Conservation (phyloP, 495 filamentous ascomycete genomes). For the Lentithecium fluviatile region DNA sequence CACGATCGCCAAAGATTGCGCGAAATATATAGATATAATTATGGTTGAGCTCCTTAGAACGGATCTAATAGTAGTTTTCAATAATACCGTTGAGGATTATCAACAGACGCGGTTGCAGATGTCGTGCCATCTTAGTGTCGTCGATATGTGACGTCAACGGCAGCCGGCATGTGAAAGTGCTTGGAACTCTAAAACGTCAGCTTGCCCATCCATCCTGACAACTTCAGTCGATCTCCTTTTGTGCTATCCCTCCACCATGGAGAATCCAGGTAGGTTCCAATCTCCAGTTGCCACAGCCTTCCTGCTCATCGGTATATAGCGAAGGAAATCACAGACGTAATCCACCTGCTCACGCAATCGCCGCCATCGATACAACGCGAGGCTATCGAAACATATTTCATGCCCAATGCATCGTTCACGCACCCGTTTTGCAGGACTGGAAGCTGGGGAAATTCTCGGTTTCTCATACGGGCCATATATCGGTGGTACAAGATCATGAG, state of each 20-base stretch:
- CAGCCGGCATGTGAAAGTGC: too few relatives aligned
- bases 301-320: conserved; percentile 35
- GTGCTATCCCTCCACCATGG: neutral
- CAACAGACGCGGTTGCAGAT: too few relatives aligned
- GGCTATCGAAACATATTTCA: conserved; percentile 68
- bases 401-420: conserved; percentile 64
- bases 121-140: too few relatives aligned
- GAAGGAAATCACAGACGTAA: conserved; percentile 59
- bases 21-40: too few relatives aligned
- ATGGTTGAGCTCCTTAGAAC: too few relatives aligned
- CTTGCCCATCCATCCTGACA: too few relatives aligned
- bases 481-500: conserved; percentile 86
- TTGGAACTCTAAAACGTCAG: too few relatives aligned
- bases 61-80: too few relatives aligned
- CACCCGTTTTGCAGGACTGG: conserved; percentile 80
- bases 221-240: neutral
- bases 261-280: neutral
- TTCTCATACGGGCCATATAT: conserved; percentile 65
- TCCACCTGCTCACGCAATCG: conserved; percentile 65
- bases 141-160: too few relatives aligned
- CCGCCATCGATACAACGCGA: conserved; percentile 60
- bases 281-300: neutral
- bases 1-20: neutral
- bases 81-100: too few relatives aligned
- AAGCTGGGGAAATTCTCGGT: conserved; percentile 58